phyloP scores from a whole-genome alignment of 192 early-diverging fungal species.

The Globomyces pollinis-pini region DNA sequence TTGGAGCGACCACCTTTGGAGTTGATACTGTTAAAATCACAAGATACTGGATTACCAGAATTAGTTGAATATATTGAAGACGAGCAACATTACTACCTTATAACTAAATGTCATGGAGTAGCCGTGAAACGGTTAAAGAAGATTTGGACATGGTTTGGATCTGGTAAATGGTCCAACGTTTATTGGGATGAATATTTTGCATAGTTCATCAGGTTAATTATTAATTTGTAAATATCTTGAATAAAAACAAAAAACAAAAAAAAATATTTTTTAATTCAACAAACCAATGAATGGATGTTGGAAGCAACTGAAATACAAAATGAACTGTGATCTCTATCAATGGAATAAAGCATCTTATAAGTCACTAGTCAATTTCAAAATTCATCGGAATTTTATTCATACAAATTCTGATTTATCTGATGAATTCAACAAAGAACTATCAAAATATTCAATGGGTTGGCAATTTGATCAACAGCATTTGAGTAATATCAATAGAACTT shows the following conservation, averaged over 20 bases:
- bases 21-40: constrained; percentile 4
- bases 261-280: not conserved
- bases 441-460: too few species aligned
- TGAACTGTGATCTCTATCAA: not conserved
- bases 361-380: too few species aligned
- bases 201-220: not conserved
- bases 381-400: too few species aligned
- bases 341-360: too few species aligned
- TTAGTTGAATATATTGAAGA: constrained; percentile 9
- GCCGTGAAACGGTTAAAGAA: not conserved
- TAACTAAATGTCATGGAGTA: constrained; percentile 6
- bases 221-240: not conserved
- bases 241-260: not conserved
- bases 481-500: too few species aligned
- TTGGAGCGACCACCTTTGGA: constrained; percentile 1
- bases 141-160: constrained; percentile 11
- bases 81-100: constrained; percentile 5
- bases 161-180: not conserved
- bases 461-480: too few species aligned
- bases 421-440: too few species aligned
- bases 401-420: too few species aligned
- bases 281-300: not conserved
- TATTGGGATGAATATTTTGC: constrained; percentile 13
- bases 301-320: not conserved
- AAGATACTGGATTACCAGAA: not conserved